Evolutionary conservation across 2,329 filamentous ascomycete species (phyloP), one percentile per base, ranked within the genome.

Genomic region (Metarhizium robertsii): DNA sequence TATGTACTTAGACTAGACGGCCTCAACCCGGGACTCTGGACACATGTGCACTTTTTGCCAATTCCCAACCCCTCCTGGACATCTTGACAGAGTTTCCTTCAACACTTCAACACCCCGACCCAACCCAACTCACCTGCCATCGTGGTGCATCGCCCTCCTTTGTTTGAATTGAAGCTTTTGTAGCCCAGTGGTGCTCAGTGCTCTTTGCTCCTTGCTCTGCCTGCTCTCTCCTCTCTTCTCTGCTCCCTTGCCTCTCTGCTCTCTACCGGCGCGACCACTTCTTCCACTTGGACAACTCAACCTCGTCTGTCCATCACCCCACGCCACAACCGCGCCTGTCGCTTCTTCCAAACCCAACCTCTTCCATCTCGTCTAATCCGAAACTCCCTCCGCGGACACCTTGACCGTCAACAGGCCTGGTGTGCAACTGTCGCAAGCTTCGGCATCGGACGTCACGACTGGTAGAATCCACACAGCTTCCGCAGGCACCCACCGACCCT

Each of bases 341-440:
- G 53, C 57, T 55, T 52, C 53, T 34, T 54, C 36, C 50, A 51
- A 46, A 45, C 55, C 53, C 52, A 50, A 6, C 29, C 16, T 46
- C 25, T 25, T 25, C 25, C 25, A 25, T 25, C 25, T 4, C 25
- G 25, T 25, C 32, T 34, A 34, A 7, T 34, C 32, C 45, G 45
- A 29, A 48, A 13, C 45, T 6, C 30, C 25, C 45, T 48, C 45
- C 10, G 4, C 45, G 6, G 57, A 50, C 45, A 46, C 34, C 32
- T 54, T 46, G 30, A 20, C 6, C 45, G 20, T 30, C 45, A 30
- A 20, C 25, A 10, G 45, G 6, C 13, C 45, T 48, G 45, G 20
- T 48, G 2, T 48, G 45, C 45, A 48, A 48, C 25, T 16, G 45
- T 30, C 25, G 45, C 25, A 30, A 30, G 45, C 20, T 30, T 14